Percentiles rank a stretch among this genome's conserved stretches.
These are phyloP conservation scores for Chalaropsis ovoidea DNA, from an alignment of 2,329 filamentous ascomycete genomes.

Conservation along the genomic window DNA sequence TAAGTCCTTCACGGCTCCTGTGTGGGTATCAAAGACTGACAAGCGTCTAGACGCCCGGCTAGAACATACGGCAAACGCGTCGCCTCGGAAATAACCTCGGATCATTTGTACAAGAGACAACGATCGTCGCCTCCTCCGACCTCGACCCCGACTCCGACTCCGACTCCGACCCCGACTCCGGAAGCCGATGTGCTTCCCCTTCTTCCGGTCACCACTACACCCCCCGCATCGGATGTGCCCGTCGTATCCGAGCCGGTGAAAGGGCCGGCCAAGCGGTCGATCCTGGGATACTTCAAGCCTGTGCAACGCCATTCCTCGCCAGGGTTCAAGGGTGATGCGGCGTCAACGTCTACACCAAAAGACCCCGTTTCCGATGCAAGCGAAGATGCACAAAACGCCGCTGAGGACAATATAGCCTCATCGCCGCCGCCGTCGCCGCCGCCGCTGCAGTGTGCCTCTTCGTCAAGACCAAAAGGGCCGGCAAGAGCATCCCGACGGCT, in stretches of 20 bases:
- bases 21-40: conserved; percentile 1
- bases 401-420: not conserved
- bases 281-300: conserved; percentile 37
- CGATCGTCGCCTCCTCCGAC: conserved; percentile 21
- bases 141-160: not conserved
- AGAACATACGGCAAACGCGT: conserved; percentile 36
- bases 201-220: not conserved
- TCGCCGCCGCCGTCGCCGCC: conserved; percentile 13
- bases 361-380: not conserved
- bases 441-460: not conserved
- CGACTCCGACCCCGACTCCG: conserved; percentile 1
- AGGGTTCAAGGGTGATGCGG: not conserved
- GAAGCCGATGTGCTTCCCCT: not conserved
- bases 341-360: not conserved
- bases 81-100: conserved; percentile 28
- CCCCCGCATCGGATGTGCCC: not conserved
- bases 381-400: not conserved
- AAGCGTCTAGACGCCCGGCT: conserved; percentile 26
- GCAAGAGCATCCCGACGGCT: not conserved
- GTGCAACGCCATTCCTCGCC: conserved; percentile 25
- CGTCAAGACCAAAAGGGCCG: not conserved
- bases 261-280: conserved; percentile 31
- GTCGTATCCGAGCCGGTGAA: not conserved
- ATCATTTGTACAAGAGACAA: conserved; percentile 30
- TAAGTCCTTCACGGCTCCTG: conserved; percentile 6